These are phyloP conservation scores for Mortierella claussenii DNA, from an alignment of 192 early-diverging fungal species.

Conservation along the genomic window DNA sequence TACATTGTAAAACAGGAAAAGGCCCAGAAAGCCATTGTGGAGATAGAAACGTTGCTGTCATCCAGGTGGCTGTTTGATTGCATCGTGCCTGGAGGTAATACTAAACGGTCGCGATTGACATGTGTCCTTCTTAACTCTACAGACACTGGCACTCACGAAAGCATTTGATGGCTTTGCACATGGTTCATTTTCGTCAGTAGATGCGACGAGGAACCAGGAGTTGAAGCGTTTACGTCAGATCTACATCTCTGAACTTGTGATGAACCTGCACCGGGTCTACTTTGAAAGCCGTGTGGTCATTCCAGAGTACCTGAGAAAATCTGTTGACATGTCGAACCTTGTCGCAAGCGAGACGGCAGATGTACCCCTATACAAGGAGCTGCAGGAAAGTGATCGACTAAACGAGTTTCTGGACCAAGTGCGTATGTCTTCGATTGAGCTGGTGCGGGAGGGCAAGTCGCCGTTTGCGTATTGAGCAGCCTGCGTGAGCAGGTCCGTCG, in stretches of 20 bases:
- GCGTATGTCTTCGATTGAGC: constrained; percentile 55
- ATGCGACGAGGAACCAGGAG: constrained; percentile 46
- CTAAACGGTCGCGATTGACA: too few species aligned
- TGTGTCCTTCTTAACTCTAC: too few species aligned
- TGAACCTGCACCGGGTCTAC: constrained; percentile 75
- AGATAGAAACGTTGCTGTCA: constrained; percentile 30
- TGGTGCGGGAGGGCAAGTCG: constrained; percentile 16
- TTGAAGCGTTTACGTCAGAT: constrained; percentile 60
- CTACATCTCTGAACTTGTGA: constrained; percentile 73
- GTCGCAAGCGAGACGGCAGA: constrained; percentile 60
- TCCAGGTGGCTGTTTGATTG: constrained; percentile 46
- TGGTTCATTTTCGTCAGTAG: too few species aligned
- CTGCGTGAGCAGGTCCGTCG: too few species aligned
- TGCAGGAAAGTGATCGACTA: constrained; percentile 56
- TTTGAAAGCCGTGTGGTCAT: constrained; percentile 69
- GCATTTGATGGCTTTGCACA: too few species aligned
- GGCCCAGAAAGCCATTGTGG: constrained; percentile 15
- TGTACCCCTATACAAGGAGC: constrained; percentile 61
- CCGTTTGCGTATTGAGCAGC: constrained; percentile 33
- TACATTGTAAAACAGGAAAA: too few species aligned
- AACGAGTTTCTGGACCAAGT: constrained; percentile 60
- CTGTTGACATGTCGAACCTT: constrained; percentile 63
- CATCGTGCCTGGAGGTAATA: constrained; percentile 27
- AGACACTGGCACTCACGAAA: too few species aligned
- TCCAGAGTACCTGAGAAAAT: constrained; percentile 52